Base-by-base conservation (phyloP, 2,329 filamentous ascomycete species). In the Penicillium sp. region DNA sequence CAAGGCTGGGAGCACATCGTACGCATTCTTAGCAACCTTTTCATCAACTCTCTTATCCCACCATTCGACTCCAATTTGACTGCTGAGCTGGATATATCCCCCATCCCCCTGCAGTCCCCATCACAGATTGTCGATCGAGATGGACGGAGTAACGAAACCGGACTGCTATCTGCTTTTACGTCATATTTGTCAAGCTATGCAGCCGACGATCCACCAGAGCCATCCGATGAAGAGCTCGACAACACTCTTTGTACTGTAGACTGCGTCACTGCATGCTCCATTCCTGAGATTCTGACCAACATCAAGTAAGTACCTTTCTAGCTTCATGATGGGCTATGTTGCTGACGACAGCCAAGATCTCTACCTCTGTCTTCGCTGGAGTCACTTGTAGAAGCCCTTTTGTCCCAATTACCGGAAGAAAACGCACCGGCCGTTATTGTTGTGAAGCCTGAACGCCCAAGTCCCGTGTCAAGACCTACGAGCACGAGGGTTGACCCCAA, bases 121-220 rank as follows among this genome's bases (percentile, higher is more conserved):
- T 95, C 92, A 10, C 93, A 97, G 73, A 87, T 98, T 52, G 93
- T 99, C 66, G 95, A 98, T 74, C 88, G 94, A 59, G 93, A 89
- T 59, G 84, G 90, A 45, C 90, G 92, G 65, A 83, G 88, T 37
- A 86, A 83, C 60, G 95, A 99, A 30, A 88, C 88, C 2, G 93
- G 95, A 6, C 85, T 99, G 53, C 93, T 99, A 74, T 97, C 93
- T 4, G 93, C 94, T 0, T 92, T 99, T 70, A 96, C 94, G 0
- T 96, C 91, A 5, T 99, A 98, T 71, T 93, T 99, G 35, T 96
- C 93, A n/a, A 98, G 94, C 75, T 98, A 99, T 75, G 95, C 96
- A 45, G 96, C 95, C 11, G 95, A 98, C 76, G 95, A 99, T 72
- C 95, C 95, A 13, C 95, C 95, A 0, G 95, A 99, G 78, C 95